Conservation (phyloP, 2,329 filamentous ascomycete genomes). For the Biscogniauxia marginata region DNA sequence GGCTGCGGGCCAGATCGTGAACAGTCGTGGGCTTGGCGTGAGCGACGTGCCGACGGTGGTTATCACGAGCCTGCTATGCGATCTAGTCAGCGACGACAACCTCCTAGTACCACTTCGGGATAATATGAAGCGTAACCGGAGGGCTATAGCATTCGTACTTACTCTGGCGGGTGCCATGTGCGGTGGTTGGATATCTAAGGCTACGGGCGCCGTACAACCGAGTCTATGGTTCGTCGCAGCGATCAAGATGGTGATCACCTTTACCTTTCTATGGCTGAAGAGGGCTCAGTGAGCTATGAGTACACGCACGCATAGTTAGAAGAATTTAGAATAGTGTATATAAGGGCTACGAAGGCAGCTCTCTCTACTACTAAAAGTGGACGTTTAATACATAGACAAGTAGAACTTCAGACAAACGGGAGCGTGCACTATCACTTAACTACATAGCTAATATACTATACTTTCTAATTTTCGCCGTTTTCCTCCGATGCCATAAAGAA, state of each 20-base stretch:
- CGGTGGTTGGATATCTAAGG: constrained; percentile 47
- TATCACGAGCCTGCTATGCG: constrained; percentile 53
- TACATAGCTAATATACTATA: too few species aligned
- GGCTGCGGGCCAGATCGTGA: constrained; percentile 55
- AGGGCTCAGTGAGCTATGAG: neutral
- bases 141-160: constrained; percentile 43
- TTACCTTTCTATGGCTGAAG: constrained; percentile 28
- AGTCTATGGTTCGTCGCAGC: constrained; percentile 46
- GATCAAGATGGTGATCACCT: constrained; percentile 41
- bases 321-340: neutral
- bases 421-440: too few species aligned
- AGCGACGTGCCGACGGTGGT: constrained; percentile 57
- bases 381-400: too few species aligned
- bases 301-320: neutral
- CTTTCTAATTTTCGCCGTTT: too few species aligned
- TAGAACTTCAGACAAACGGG: too few species aligned
- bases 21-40: constrained; percentile 48
- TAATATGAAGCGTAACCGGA: constrained; percentile 51
- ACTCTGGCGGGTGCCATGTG: constrained; percentile 46
- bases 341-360: neutral
- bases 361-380: too few species aligned
- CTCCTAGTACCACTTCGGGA: constrained; percentile 41
- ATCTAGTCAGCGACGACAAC: constrained; percentile 50
- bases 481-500: too few species aligned
- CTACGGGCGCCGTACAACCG: constrained; percentile 39